phyloP scores from a whole-genome alignment of 345 rosid genomes.

The Euphorbia pulcherrima region DNA sequence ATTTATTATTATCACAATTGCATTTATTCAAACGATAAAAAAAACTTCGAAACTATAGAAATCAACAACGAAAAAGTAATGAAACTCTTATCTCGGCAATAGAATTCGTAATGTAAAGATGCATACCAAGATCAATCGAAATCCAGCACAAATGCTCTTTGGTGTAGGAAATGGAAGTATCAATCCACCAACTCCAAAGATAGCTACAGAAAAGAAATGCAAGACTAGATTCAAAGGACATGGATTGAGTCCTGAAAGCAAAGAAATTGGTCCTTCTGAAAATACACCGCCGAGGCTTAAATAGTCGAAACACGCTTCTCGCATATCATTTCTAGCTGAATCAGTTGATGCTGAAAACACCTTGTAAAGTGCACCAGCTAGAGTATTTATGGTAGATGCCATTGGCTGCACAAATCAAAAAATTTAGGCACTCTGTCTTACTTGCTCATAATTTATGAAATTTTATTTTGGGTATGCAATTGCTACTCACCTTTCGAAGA shows the following conservation, averaged over 20 bases:
- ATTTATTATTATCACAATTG: too few relatives aligned
- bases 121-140: too few relatives aligned
- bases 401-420: too few relatives aligned
- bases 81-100: too few relatives aligned
- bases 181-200: not conserved
- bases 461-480: not conserved
- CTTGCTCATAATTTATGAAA: too few relatives aligned
- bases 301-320: constrained; percentile 45
- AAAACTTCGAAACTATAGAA: too few relatives aligned
- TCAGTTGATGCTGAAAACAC: constrained; percentile 27
- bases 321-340: too few relatives aligned
- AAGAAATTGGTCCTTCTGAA: constrained; percentile 38
- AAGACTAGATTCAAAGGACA: not conserved
- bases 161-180: constrained; percentile 39
- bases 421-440: too few relatives aligned
- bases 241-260: constrained; percentile 31
- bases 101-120: too few relatives aligned
- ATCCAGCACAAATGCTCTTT: constrained; percentile 32
- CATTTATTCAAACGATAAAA: too few relatives aligned
- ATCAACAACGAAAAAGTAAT: too few relatives aligned
- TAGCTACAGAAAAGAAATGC: constrained; percentile 1
- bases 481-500: constrained; percentile 39
- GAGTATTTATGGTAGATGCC: constrained; percentile 27
- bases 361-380: not conserved
- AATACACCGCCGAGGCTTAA: constrained; percentile 42